Base-by-base conservation (phyloP, 2,329 filamentous ascomycete species). In the Ceratocystis destructans region DNA sequence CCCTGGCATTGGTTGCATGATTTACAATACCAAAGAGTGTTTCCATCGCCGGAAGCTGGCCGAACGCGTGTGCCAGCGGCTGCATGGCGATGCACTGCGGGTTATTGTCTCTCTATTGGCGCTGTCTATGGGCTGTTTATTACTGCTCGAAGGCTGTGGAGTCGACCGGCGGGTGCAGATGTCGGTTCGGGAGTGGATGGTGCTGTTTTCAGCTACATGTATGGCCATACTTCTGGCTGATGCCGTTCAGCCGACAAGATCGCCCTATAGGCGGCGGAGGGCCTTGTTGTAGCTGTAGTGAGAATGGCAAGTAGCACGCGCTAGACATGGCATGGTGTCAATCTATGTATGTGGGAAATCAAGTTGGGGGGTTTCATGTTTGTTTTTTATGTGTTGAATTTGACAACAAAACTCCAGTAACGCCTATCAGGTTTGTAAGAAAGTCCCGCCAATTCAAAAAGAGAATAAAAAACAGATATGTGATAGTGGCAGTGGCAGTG, bases 1-100 rank as follows among this genome's bases (percentile, higher is more conserved):
- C 0, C 81, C 81, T 0, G 81, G 79, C 0, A 73, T 84, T 0
- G 82, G 82, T 2, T 84, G 82, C 70, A 74, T 84, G 8, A 78
- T 84, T 10, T 80, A 78, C 65, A 79, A 77, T 28, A 84, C 82
- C 3, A 70, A 69, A 0, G 75, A 71, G 1, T 85, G 82, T 68
- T 71, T 74, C 1, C 79, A 82, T 66, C 74, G 77, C 4, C 75
- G 74, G 5, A 63, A 31, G 5, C 55, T 20, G 7, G 31, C 25
- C 2, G 28, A 53, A 31, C 44, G 44, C 25, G n/a, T 61, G n/a
- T 46, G 41, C 12, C 66, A 62, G 45, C 62, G 55, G 22, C 3
- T 61, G 22, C 15, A 10, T 12, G 17, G 65, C 22, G 61, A 63
- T 12, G 31, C n/a, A 6, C n/a, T 31, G 25, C 48, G 61, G 25